These are phyloP conservation scores for Spergularia bocconei DNA, from an alignment of 148 eudicot species.

Conservation along the genomic window DNA sequence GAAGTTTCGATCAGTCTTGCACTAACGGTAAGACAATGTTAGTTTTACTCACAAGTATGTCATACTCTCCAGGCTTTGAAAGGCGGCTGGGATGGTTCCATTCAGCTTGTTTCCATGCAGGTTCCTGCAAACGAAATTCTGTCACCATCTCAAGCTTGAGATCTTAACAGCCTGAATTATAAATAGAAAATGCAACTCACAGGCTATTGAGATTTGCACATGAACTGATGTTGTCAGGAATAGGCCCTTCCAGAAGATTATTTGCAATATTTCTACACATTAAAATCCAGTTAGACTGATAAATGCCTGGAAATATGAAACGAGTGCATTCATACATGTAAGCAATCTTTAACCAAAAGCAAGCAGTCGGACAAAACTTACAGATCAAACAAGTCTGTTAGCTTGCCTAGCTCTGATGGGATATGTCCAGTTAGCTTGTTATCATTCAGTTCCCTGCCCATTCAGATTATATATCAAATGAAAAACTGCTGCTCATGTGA, in stretches of 20 bases:
- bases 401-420: constrained; percentile 90
- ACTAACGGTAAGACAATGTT: not conserved
- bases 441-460: constrained; percentile 78
- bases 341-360: no score
- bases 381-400: constrained; percentile 93
- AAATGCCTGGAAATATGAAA: no score
- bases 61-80: constrained; percentile 90
- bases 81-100: constrained; percentile 76
- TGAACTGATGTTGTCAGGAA: constrained; percentile 83
- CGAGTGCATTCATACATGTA: no score
- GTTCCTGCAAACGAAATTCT: constrained; percentile 42
- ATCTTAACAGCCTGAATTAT: not conserved
- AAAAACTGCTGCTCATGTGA: not conserved
- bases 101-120: constrained; percentile 76
- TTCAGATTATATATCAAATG: not conserved
- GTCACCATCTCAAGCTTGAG: not conserved
- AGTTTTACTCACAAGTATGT: constrained; percentile 69
- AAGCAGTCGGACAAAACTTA: constrained; percentile 25
- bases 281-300: not conserved
- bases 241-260: constrained; percentile 78
- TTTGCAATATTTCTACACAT: constrained; percentile 78
- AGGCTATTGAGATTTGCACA: constrained; percentile 95
- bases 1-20: not conserved
- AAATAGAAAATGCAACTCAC: constrained; percentile 40
- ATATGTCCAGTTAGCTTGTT: constrained; percentile 75